phyloP scores from a whole-genome alignment of 768 basidiomycete genomes.

The Trametes maxima region DNA sequence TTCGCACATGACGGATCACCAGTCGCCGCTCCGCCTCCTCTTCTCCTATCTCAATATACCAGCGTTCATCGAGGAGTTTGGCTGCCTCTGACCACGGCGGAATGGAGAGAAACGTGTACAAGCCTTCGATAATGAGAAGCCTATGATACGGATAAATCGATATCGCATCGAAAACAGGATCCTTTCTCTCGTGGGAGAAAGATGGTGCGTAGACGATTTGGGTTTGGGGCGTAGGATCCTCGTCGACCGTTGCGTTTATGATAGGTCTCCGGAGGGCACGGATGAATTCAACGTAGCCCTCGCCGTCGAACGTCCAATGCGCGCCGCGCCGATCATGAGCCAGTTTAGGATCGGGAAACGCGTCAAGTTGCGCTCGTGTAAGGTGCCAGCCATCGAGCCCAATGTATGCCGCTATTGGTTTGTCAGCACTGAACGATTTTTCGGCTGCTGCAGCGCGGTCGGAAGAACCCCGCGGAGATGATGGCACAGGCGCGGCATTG shows the following conservation, averaged over 20 bases:
- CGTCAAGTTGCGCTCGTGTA: conserved; percentile 74
- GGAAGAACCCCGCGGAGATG: neutral
- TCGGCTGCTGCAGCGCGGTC: neutral
- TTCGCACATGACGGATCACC: conserved; percentile 73
- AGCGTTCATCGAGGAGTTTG: conserved; percentile 71
- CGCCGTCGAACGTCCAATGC: conserved; percentile 89
- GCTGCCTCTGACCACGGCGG: conserved; percentile 74
- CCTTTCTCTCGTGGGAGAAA: conserved; percentile 87
- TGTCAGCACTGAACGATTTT: conserved; percentile 5
- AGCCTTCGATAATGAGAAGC: conserved; percentile 84
- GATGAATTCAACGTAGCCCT: conserved; percentile 72
- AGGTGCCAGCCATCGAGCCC: conserved; percentile 94
- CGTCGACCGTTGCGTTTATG: neutral
- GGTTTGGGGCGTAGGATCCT: conserved; percentile 4
- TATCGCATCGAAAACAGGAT: conserved; percentile 67
- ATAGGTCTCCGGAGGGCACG: conserved; percentile 48
- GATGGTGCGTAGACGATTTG: conserved; percentile 66
- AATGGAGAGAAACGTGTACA: conserved; percentile 81
- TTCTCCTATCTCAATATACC: conserved; percentile 66
- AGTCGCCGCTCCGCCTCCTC: conserved; percentile 60
- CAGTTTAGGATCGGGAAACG: conserved; percentile 71
- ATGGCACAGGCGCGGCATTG: conserved; percentile 39
- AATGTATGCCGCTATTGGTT: conserved; percentile 59
- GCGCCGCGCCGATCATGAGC: conserved; percentile 82
- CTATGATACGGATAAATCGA: conserved; percentile 64